These are phyloP conservation scores for Scolecobasidium constrictum DNA, from an alignment of 2,329 filamentous ascomycete species.

Conservation along the genomic window DNA sequence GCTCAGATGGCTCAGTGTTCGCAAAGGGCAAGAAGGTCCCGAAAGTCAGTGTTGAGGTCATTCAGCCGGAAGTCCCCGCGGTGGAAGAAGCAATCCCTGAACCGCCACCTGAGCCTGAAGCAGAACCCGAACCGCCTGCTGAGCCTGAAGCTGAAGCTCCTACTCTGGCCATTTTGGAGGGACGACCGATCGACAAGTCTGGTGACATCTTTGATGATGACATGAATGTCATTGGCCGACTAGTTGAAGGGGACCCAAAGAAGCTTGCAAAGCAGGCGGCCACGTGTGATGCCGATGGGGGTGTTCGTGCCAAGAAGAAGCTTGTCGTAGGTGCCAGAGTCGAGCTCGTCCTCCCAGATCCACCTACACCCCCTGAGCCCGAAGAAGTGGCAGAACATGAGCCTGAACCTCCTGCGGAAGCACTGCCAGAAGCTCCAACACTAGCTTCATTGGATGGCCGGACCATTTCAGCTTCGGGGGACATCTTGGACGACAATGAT, in stretches of 20 bases:
- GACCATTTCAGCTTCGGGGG: constrained; percentile 48
- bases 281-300: constrained; percentile 2
- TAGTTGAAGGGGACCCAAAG: not conserved
- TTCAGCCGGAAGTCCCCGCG: constrained; percentile 61
- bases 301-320: constrained; percentile 1
- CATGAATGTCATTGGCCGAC: constrained; percentile 34
- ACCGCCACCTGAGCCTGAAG: constrained; percentile 60
- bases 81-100: constrained; percentile 64
- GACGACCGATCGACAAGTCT: constrained; percentile 23
- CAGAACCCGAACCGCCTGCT: constrained; percentile 58
- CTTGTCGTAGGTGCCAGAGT: constrained; percentile 2
- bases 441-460: constrained; percentile 37
- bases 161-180: constrained; percentile 51
- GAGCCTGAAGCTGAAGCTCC: constrained; percentile 61
- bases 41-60: constrained; percentile 54
- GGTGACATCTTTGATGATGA: constrained; percentile 74
- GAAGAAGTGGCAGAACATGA: constrained; percentile 18
- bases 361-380: constrained; percentile 8
- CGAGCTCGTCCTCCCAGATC: not conserved
- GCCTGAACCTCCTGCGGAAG: constrained; percentile 23
- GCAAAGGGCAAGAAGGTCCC: constrained; percentile 50
- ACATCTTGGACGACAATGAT: constrained; percentile 44
- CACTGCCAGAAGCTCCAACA: constrained; percentile 21
- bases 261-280: constrained; percentile 2
- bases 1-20: constrained; percentile 12